Evolutionary conservation across 768 basidiomycete species (phyloP).

Genomic region (Trametes gibbosa): DNA sequence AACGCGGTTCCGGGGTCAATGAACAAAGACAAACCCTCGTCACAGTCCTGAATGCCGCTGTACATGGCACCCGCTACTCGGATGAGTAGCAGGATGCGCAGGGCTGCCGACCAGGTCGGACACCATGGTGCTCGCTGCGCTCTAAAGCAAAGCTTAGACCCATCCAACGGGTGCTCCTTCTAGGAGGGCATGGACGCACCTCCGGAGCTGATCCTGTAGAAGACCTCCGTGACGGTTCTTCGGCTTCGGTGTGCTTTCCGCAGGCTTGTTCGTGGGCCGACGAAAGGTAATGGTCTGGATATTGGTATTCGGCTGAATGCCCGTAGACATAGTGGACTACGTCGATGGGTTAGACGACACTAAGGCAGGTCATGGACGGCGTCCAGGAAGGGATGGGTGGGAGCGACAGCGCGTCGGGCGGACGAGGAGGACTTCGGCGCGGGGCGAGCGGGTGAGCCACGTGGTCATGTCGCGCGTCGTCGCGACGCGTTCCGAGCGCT

Average conservation of each 20-base stretch:
- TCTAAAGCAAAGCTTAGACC: conserved; percentile 34
- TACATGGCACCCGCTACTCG: conserved; percentile 91
- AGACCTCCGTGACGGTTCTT: conserved; percentile 58
- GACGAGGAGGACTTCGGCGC: background rate
- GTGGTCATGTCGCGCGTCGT: background rate
- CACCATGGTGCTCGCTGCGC: conserved; percentile 77
- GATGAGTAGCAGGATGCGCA: conserved; percentile 79
- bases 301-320: conserved; percentile 21
- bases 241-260: conserved; percentile 12
- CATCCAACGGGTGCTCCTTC: too few relatives aligned
- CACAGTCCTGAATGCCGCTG: conserved; percentile 90
- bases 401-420: background rate
- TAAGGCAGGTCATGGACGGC: background rate
- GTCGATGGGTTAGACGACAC: background rate
- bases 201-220: conserved; percentile 77
- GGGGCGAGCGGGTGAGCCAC: background rate
- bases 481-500: background rate
- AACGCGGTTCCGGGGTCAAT: background rate
- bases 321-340: conserved; percentile 8
- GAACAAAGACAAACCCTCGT: conserved; percentile 68
- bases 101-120: conserved; percentile 79
- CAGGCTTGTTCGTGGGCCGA: conserved; percentile 25
- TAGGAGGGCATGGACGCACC: conserved; percentile 36
- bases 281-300: conserved; percentile 35
- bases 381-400: background rate